phyloP scores from a whole-genome alignment of 306 rosid species.

The Prunus campanulata region DNA sequence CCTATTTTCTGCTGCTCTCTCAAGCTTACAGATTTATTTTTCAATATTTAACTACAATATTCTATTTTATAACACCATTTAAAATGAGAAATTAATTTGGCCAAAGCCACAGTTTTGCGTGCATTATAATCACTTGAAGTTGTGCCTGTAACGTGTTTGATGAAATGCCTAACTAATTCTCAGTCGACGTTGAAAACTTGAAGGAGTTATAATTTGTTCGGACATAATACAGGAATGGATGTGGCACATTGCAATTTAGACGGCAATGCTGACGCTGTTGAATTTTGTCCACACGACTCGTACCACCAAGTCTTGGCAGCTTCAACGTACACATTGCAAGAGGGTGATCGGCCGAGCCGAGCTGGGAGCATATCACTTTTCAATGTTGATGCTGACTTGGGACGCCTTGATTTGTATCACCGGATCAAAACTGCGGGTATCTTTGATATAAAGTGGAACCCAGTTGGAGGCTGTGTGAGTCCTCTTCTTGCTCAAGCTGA shows the following conservation, averaged over 20 bases:
- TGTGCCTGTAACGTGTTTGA: constrained; percentile 28
- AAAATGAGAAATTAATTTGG: neutral
- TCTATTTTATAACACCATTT: neutral
- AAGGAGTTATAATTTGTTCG: constrained; percentile 4
- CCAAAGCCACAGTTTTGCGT: neutral
- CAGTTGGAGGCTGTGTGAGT: constrained; percentile 35
- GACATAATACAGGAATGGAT: constrained; percentile 47
- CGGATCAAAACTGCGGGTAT: constrained; percentile 58
- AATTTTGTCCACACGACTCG: constrained; percentile 70
- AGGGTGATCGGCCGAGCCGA: constrained; percentile 63
- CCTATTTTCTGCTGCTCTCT: neutral
- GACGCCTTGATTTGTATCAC: constrained; percentile 44
- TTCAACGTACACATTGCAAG: constrained; percentile 76
- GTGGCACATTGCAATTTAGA: constrained; percentile 67
- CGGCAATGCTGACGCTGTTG: constrained; percentile 89
- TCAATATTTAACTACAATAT: neutral
- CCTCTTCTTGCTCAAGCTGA: constrained; percentile 74
- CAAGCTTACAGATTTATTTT: neutral
- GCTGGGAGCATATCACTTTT: constrained; percentile 77
- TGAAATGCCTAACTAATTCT: constrained; percentile 17
- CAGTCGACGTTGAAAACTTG: neutral
- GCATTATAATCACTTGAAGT: neutral
- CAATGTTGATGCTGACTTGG: constrained; percentile 35
- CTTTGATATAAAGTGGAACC: constrained; percentile 85
- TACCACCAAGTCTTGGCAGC: constrained; percentile 62